A percentile compares a stretch with the other conserved stretches of the same genome.
These are phyloP conservation scores for Aristolochia contorta DNA, from an alignment of 164 flowering plant species.

Conservation along the genomic window DNA sequence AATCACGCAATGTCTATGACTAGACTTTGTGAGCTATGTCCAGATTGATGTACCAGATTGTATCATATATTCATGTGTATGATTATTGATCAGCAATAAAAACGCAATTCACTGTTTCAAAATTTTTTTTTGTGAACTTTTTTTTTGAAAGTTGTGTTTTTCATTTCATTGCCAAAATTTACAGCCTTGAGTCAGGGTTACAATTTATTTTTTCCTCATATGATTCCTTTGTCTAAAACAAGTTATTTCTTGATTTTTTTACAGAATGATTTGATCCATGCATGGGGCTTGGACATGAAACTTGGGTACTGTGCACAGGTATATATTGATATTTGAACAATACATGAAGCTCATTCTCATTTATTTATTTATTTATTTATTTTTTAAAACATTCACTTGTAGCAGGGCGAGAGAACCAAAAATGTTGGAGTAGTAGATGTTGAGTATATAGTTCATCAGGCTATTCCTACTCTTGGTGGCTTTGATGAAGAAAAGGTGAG, in stretches of 20 bases:
- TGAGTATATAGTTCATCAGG: slow-evolving; percentile 72
- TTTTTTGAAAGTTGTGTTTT: too few relatives aligned
- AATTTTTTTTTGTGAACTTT: too few relatives aligned
- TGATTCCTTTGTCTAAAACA: background rate
- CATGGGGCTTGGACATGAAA: slow-evolving; percentile 83
- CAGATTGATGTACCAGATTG: too few relatives aligned
- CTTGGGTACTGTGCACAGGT: slow-evolving; percentile 96
- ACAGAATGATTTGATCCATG: slow-evolving; percentile 96
- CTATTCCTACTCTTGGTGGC: slow-evolving; percentile 71
- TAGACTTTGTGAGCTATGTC: too few relatives aligned
- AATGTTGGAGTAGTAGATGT: slow-evolving; percentile 85
- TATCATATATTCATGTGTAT: too few relatives aligned
- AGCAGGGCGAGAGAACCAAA: slow-evolving; percentile 69
- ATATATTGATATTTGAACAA: slow-evolving; percentile 5
- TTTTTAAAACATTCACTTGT: slow-evolving; percentile 1
- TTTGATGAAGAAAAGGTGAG: slow-evolving; percentile 28
- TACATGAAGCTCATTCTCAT: too few relatives aligned
- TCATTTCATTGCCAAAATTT: too few relatives aligned
- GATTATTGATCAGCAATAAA: too few relatives aligned
- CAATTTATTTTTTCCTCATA: background rate
- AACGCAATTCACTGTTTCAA: too few relatives aligned
- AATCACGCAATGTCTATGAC: too few relatives aligned
- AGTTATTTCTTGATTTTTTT: background rate
- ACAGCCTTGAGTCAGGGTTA: too few relatives aligned
- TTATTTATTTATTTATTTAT: background rate